A percentile compares a stretch with the other conserved stretches of the same genome.
These are phyloP conservation scores for Ampelomyces quisqualis DNA, from an alignment of 2,329 filamentous ascomycete genomes.

Conservation along the genomic window DNA sequence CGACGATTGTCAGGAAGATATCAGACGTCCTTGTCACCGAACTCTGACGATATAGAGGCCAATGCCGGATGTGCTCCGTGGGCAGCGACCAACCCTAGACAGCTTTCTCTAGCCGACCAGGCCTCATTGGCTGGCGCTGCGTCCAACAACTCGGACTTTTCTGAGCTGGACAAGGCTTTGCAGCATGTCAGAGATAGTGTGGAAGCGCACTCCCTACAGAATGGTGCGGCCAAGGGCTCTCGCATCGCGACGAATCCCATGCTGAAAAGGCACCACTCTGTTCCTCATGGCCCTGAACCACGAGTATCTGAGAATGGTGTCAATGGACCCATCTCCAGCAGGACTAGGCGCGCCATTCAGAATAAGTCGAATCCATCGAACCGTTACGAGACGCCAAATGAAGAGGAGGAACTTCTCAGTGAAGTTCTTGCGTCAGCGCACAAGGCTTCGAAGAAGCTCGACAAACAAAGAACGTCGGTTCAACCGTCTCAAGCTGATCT, in stretches of 20 bases:
- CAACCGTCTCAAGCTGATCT: constrained; percentile 62
- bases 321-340: constrained; percentile 67
- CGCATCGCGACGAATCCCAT: constrained; percentile 49
- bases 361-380: constrained; percentile 71
- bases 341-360: constrained; percentile 74
- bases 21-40: constrained; percentile 75
- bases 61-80: constrained; percentile 89
- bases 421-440: constrained; percentile 80
- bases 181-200: constrained; percentile 62
- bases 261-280: constrained; percentile 53
- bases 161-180: constrained; percentile 62
- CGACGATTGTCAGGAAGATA: constrained; percentile 89
- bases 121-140: constrained; percentile 51
- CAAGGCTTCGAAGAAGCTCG: constrained; percentile 71
- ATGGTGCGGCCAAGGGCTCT: constrained; percentile 31
- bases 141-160: constrained; percentile 54
- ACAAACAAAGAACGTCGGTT: constrained; percentile 49
- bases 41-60: constrained; percentile 85
- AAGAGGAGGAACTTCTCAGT: constrained; percentile 93
- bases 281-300: constrained; percentile 47
- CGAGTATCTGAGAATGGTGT: constrained; percentile 61
- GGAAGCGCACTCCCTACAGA: constrained; percentile 47
- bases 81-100: constrained; percentile 74
- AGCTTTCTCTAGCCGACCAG: constrained; percentile 72
- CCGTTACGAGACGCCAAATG: constrained; percentile 90